Evolutionary conservation across 352 stramenopile species (phyloP), one percentile per base, ranked within the genome.

Genomic region (Albugo candida): DNA sequence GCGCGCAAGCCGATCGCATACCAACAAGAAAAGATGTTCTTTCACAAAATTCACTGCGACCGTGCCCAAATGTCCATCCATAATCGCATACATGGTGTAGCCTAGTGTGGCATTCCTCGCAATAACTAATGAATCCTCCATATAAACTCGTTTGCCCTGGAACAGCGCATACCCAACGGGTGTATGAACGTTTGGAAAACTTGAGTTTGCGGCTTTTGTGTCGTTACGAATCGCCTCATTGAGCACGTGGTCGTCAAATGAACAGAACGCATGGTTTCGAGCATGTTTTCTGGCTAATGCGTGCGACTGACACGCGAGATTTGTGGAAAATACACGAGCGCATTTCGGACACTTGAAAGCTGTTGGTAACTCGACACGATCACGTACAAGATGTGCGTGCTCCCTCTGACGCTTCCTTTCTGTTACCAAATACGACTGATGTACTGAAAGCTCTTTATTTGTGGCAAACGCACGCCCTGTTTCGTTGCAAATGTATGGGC

Each of bases 11-110:
- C 38, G 38, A 43, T 43, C 17, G 11, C 46, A 64, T 38, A 81
- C 41, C 14, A 61, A 43, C 3, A 48, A 47, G 21, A 64, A 52
- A 2, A 83, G 43, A 20, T 79, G 60, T 12, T 66, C 43, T 2
- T 65, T 47, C 11, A 83, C 80, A 53, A 81, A 97, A 37, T 79
- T 74, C 1, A 83, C 85, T 12, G 88, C 89, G 13, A 81, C 53
- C 45, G 81, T 94, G 13, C 92, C 92, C 45, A 89, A 70, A 55
- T 97, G 93, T 0, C 93, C 93, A 65, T 98, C 93, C 36, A 96
- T 84, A n/a, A 98, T 72, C 12, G 82, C 91, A 58, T 92, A 97
- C 48, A 97, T 79, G 21, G 94, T 72, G 49, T 86, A 83, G 11
- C 47, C 68, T 8, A 74, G 49, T 44, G 62, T 51, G 14, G 55